A percentile compares a stretch with the other conserved stretches of the same genome.
Conservation (phyloP, 2,329 filamentous ascomycete genomes). For the Talaromyces sp. region DNA sequence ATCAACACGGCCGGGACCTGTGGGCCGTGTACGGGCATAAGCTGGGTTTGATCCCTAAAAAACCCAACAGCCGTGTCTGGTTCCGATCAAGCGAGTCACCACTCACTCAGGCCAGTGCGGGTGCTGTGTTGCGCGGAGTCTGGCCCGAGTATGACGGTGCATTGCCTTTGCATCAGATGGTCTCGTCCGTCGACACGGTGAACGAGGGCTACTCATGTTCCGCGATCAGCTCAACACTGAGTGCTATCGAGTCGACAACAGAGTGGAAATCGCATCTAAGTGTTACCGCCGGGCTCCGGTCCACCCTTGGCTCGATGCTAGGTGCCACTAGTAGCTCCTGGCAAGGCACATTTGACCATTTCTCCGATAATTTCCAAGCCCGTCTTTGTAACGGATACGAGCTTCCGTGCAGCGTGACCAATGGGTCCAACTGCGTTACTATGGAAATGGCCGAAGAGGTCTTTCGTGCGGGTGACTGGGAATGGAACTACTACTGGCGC, state of each 20-base stretch:
- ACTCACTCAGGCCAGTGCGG: conserved; percentile 32
- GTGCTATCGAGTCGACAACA: conserved; percentile 21
- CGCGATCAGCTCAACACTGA: conserved; percentile 19
- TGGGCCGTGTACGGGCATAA: conserved; percentile 27
- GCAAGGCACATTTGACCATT: conserved; percentile 34
- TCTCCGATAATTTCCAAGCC: conserved; percentile 37
- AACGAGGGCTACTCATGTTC: conserved; percentile 32
- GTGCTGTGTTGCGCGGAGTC: conserved; percentile 34
- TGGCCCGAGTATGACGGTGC: conserved; percentile 29
- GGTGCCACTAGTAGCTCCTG: conserved; percentile 25
- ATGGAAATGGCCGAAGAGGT: conserved; percentile 28
- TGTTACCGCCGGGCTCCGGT: conserved; percentile 26
- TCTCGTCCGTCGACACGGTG: conserved; percentile 29
- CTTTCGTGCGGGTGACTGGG: conserved; percentile 38
- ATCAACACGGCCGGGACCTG: conserved; percentile 33
- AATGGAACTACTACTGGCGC: conserved; percentile 39
- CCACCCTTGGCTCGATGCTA: conserved; percentile 26
- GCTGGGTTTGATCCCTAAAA: conserved; percentile 26
- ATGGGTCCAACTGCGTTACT: conserved; percentile 27
- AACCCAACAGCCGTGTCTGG: conserved; percentile 26
- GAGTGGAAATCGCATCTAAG: conserved; percentile 32
- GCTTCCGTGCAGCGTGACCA: conserved; percentile 26
- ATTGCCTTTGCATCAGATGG: conserved; percentile 34
- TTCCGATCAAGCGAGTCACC: conserved; percentile 33
- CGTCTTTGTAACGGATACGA: conserved; percentile 36